phyloP scores from a whole-genome alignment of 257 asterid genomes.

The Gardenia jasminoides region DNA sequence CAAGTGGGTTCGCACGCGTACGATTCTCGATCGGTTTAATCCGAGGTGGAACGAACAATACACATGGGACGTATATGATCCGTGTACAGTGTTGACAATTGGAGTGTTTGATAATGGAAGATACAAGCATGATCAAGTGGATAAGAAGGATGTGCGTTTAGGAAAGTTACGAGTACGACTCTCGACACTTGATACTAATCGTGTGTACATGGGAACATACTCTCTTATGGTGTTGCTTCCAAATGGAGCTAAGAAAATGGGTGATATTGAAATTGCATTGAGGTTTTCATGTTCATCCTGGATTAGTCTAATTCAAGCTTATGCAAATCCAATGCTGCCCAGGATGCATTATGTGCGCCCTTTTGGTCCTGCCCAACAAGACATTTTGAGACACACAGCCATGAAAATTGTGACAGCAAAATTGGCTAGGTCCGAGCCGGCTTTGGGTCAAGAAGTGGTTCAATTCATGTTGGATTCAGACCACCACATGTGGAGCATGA shows the following conservation, averaged over 20 bases:
- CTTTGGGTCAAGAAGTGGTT: constrained; percentile 81
- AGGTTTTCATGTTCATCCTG: constrained; percentile 78
- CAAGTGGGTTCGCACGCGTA: constrained; percentile 82
- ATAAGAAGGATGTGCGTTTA: constrained; percentile 60
- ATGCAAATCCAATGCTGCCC: constrained; percentile 73
- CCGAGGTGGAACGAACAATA: constrained; percentile 94
- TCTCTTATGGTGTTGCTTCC: constrained; percentile 66
- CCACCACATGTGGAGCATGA: constrained; percentile 88
- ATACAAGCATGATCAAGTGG: constrained; percentile 48
- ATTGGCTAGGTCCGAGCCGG: constrained; percentile 81
- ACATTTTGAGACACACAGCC: constrained; percentile 67
- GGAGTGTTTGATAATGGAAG: constrained; percentile 87
- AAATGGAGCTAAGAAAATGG: constrained; percentile 82
- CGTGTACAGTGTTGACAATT: constrained; percentile 78
- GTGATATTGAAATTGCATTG: constrained; percentile 75
- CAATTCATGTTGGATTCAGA: constrained; percentile 86
- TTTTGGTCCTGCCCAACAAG: constrained; percentile 81
- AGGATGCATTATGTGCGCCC: constrained; percentile 91
- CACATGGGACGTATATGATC: constrained; percentile 91
- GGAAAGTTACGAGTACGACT: constrained; percentile 84
- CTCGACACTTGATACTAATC: constrained; percentile 76
- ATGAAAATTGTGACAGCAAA: constrained; percentile 70
- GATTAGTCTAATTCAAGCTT: constrained; percentile 74
- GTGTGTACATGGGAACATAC: constrained; percentile 68
- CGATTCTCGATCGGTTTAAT: constrained; percentile 78